phyloP scores from a whole-genome alignment of 106 monocot species.

The Dendrobium nobile region DNA sequence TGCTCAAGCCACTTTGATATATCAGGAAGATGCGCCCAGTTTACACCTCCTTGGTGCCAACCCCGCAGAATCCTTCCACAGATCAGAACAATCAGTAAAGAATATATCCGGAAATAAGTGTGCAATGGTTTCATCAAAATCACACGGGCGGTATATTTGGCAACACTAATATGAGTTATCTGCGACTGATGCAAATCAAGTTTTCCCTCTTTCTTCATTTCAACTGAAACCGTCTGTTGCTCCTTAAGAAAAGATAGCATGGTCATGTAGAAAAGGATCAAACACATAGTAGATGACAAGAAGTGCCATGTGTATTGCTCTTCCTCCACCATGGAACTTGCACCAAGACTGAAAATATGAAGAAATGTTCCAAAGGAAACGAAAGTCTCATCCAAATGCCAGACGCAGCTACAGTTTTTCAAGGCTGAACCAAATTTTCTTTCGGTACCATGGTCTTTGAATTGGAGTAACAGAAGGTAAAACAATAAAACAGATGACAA shows the following conservation, averaged over 20 bases:
- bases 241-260: constrained; percentile 22
- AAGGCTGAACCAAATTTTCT: constrained; percentile 7
- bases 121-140: constrained; percentile 1
- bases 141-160: background rate
- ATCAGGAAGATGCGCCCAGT: constrained; percentile 87
- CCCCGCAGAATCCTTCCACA: constrained; percentile 73
- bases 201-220: constrained; percentile 7
- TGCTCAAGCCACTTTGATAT: constrained; percentile 71
- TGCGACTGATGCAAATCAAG: constrained; percentile 3
- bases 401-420: background rate
- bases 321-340: constrained; percentile 98
- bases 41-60: constrained; percentile 98
- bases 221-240: constrained; percentile 8
- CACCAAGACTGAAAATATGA: constrained; percentile 61
- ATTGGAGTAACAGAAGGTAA: constrained; percentile 25
- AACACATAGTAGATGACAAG: constrained; percentile 63
- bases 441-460: constrained; percentile 23
- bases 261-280: constrained; percentile 52
- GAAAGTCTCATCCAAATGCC: constrained; percentile 48
- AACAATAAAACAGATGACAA: constrained; percentile 56
- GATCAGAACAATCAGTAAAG: constrained; percentile 54
- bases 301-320: constrained; percentile 99
- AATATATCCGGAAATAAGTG: constrained; percentile 16
- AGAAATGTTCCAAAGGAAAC: constrained; percentile 37
- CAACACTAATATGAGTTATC: constrained; percentile 4